Base-by-base conservation (phyloP, 2,329 filamentous ascomycete species). In the Tolypocladium amazonense region DNA sequence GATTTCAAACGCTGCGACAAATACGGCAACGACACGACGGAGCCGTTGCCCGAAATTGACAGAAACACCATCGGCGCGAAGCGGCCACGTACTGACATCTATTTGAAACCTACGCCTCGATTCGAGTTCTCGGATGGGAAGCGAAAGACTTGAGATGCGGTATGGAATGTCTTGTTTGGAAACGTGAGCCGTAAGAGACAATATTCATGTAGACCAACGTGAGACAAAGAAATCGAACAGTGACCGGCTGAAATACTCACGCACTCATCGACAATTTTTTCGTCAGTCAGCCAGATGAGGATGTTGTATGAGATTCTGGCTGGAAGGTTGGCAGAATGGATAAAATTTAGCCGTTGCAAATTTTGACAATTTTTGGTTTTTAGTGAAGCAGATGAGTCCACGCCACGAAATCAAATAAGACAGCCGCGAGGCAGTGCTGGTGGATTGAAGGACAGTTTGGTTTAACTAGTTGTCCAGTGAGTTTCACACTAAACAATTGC, bases 1-100 rank as follows among this genome's bases (percentile, higher is more conserved):
- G 76, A 81, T 59, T 78, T 77, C 59, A 64, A 71, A 12, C 69
- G 80, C 3, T 65, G 67, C n/a, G 75, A 82, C 50, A 67, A 68
- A 52, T 58, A 71, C 3, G 79, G 78, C 0, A 71, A 70, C 33
- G 57, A 61, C 14, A 57, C 53, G 18, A 58, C 52, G 4, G 38
- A 56, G 27, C 59, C 59, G 11, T 27, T 67, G 35, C 65, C 65
- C 1, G 6, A 25, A 1, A 33, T 62, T 35, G 56, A 65, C 20
- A 58, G 56, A 8, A 65, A 65, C 23, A 57, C 61, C 57, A 57
- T 62, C 33, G 56, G 57, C 33, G 53, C 58, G n/a, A 62, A 65
- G 59, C 64, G 65, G 38, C 65, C 64, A 20, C 39, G 55, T 2
- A 61, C 62, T 11, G n/a, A 58, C 23, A 25, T 60, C 20, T 63